Conservation (phyloP, 73 alveolate species). For the Symbiodinium pilosum region DNA sequence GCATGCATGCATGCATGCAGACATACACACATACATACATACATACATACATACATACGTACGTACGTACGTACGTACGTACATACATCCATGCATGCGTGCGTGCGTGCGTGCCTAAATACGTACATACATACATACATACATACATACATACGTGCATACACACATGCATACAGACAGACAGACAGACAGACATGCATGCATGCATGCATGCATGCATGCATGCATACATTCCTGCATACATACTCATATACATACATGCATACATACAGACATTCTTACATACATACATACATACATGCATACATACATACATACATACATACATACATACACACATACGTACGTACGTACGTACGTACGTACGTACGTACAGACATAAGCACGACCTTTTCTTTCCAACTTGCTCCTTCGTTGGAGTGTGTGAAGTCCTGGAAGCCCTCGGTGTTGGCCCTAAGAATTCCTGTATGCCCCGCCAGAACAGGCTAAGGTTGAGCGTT, state of each 20-base stretch:
- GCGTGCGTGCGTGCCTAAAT: background rate
- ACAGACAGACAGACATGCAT: background rate
- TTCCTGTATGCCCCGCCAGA: too few relatives aligned
- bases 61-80: background rate
- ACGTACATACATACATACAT: background rate
- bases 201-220: background rate
- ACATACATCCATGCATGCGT: background rate
- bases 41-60: background rate
- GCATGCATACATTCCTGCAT: background rate
- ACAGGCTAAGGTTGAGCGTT: too few relatives aligned
- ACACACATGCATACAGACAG: background rate
- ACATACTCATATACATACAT: background rate
- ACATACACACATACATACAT: too few relatives aligned
- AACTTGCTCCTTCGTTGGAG: too few relatives aligned
- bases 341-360: conserved; percentile 19
- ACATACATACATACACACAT: conserved; percentile 6
- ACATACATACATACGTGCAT: background rate
- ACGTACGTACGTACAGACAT: conserved; percentile 2
- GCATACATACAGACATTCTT: background rate
- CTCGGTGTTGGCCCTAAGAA: too few relatives aligned
- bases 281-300: conserved; percentile 10
- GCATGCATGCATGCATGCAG: too few relatives aligned
- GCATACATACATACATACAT: conserved; percentile 5
- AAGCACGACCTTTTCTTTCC: too few relatives aligned
- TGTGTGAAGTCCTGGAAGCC: too few relatives aligned